Evolutionary conservation across 352 stramenopile genomes (phyloP), one percentile per base, ranked within the genome.

Genomic region (Globisporangium canariense): DNA sequence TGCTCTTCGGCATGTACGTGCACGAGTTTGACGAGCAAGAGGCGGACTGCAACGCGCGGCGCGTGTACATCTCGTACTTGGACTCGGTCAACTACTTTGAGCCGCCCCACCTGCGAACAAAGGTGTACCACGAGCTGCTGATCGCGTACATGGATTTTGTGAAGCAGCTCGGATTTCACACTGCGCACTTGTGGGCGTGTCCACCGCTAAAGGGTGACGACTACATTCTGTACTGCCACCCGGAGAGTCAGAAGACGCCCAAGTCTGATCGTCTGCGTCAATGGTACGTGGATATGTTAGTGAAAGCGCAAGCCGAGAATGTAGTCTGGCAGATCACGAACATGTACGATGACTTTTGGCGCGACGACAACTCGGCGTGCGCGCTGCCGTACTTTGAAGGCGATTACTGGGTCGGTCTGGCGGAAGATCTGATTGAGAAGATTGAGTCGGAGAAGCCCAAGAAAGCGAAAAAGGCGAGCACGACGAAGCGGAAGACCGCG

Each of bases 181-280:
- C 96, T 34, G 97, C 96, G 18, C 97, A 99, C 76, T 92, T 99
- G 73, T 99, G 98, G 98, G 98, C 98, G 28, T 99, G 98, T 79
- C 98, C 98, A 28, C 98, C 98, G 34, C 74, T 98, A 11, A 99
- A 99, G 72, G 97, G 98, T 13, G 98, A 99, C 71, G 98, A 99
- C 74, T 99, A 99, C 70, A 99, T 99, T 63, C 78, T 99, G 56
- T 99, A 99, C 71, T 98, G 97, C 63, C 98, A 99, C 73, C 98
- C 98, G 2, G 90, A 98, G 71, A 83, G 98, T 14, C 98, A 99
- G 76, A 99, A 99, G 81, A 99, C 94, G 9, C 98, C 98, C 0
- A 99, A 98, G 70, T 98, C 98, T 50, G 96, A 99, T 61, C 94
- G 97, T n/a, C 79, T 99, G 22, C 91, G 97, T 22, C 85, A 98